Evolutionary conservation across 768 basidiomycete species (phyloP), one percentile per base, ranked within the genome.

Genomic region (Punctularia strigosozonata): DNA sequence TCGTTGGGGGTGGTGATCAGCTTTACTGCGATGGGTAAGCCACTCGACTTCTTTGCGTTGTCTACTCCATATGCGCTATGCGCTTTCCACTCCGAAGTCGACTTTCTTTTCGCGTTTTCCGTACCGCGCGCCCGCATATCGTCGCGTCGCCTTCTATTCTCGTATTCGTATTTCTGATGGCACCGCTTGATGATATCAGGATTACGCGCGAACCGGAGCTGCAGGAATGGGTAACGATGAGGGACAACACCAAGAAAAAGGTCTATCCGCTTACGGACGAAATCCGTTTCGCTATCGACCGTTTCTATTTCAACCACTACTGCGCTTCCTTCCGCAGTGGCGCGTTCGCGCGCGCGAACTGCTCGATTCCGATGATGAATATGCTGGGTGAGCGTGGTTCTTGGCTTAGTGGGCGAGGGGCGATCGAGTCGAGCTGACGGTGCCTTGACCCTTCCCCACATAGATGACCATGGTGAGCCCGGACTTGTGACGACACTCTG

Each of bases 1-100:
- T 98, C 25, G 80, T 95, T 5, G 94, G 94, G 14, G 94, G 94
- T 15, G 90, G 91, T 8, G 90, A 94, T 55, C 91, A 94, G 55
- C 66, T 95, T 14, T 95, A 90, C 50, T 88, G 86, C 45, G 87
- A 90, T 47, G 63, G 68, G 81, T 80, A 49, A 31, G 76, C 51
- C 19, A 14, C 15, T n/a, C 37, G 12, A 28, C 19, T 39, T 12
- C 23, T 25, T 17, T 26, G 28, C n/a, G 22, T 17, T 13, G 22
- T 36, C 17, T 13, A 28, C 40, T 15, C 8, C n/a, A n/a, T n/a
- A n/a, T n/a, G n/a, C n/a, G n/a, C n/a, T n/a, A n/a, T n/a, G n/a
- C n/a, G n/a, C n/a, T n/a, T n/a, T n/a, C n/a, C n/a, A n/a, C n/a
- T n/a, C n/a, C n/a, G n/a, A n/a, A n/a, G n/a, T n/a, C n/a, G n/a